phyloP scores from a whole-genome alignment of 495 filamentous ascomycete species.

The Emericellopsis terricola region DNA sequence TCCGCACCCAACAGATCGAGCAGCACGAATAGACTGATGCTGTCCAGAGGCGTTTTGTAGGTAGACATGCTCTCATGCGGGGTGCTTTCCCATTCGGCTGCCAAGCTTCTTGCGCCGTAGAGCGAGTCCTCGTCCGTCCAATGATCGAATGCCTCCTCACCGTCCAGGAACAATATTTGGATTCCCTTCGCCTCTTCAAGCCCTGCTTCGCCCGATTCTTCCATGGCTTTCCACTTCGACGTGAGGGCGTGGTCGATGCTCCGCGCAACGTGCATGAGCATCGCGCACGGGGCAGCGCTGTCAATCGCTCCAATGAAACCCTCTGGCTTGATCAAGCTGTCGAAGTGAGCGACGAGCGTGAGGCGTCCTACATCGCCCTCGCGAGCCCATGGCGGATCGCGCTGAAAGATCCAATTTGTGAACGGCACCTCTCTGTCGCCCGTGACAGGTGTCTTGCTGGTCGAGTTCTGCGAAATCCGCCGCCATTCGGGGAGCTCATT shows the following conservation, averaged over 20 bases:
- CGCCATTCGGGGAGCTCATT: constrained; percentile 59
- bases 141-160: constrained; percentile 72
- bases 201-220: constrained; percentile 27
- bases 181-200: constrained; percentile 62
- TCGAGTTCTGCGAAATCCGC: constrained; percentile 72
- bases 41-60: constrained; percentile 51
- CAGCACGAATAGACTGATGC: constrained; percentile 82
- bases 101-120: constrained; percentile 69
- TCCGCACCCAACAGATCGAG: constrained; percentile 70
- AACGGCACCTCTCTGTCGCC: constrained; percentile 58
- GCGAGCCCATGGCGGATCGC: constrained; percentile 69
- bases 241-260: constrained; percentile 64
- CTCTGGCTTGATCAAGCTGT: constrained; percentile 60
- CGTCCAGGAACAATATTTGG: constrained; percentile 81
- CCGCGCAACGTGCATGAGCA: constrained; percentile 72
- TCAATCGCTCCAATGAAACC: constrained; percentile 93
- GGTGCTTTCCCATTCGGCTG: constrained; percentile 51
- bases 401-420: constrained; percentile 67
- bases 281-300: constrained; percentile 82
- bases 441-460: constrained; percentile 57
- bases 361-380: constrained; percentile 60
- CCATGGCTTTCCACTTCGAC: constrained; percentile 61
- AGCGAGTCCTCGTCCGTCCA: constrained; percentile 72
- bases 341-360: constrained; percentile 88
- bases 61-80: constrained; percentile 50